Conservation (phyloP, 352 stramenopile species). For the Elongisporangium anandrum region DNA sequence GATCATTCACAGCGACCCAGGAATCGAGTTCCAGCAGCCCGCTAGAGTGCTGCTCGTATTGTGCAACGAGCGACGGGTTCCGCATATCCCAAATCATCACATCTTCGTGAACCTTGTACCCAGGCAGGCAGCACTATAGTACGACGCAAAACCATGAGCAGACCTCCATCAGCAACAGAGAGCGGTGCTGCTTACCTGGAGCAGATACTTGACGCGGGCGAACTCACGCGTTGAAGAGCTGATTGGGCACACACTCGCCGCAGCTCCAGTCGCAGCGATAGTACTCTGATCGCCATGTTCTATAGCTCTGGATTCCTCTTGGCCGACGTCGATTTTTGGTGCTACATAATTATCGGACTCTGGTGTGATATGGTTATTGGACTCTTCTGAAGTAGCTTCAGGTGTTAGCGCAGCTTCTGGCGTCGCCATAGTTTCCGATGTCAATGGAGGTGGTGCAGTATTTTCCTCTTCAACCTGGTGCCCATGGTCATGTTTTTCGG, state of each 20-base stretch:
- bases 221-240: constrained; percentile 48
- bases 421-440: not conserved
- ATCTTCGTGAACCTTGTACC: constrained; percentile 46
- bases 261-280: constrained; percentile 24
- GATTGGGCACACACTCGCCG: constrained; percentile 46
- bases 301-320: constrained; percentile 11
- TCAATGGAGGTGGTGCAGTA: not conserved
- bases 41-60: constrained; percentile 46
- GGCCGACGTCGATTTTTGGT: constrained; percentile 8
- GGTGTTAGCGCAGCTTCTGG: not conserved
- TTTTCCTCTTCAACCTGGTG: constrained; percentile 3
- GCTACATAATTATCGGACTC: too few relatives aligned
- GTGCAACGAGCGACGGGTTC: constrained; percentile 42
- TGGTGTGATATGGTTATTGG: too few relatives aligned
- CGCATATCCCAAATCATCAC: constrained; percentile 72
- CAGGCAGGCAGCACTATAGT: constrained; percentile 44
- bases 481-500: not conserved
- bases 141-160: not conserved
- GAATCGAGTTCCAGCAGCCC: constrained; percentile 70
- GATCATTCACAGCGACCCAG: constrained; percentile 66
- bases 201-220: constrained; percentile 54
- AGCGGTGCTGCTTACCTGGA: constrained; percentile 17
- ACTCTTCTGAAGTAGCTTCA: too few relatives aligned
- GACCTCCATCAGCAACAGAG: constrained; percentile 1
- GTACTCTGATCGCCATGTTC: constrained; percentile 14